Evolutionary conservation across 2,329 filamentous ascomycete genomes (phyloP).

Genomic region (Fusarium veterinarium): DNA sequence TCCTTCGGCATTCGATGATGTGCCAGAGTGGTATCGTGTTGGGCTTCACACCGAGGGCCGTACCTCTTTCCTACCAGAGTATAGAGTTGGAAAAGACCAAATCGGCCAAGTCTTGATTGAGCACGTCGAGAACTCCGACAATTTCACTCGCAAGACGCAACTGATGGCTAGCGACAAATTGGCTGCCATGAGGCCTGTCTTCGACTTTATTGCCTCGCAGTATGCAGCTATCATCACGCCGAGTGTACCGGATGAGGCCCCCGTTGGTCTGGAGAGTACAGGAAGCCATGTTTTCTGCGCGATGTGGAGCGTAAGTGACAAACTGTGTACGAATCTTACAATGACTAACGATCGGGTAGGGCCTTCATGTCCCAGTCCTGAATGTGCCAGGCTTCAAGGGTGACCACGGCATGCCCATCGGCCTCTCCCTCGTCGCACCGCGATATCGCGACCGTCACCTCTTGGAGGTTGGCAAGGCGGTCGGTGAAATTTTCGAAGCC

Average conservation of each 20-base stretch:
- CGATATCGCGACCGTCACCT: slow-evolving; percentile 60
- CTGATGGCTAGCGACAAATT: slow-evolving; percentile 66
- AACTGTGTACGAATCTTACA: neutral
- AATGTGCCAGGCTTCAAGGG: slow-evolving; percentile 73
- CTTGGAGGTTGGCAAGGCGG: slow-evolving; percentile 54
- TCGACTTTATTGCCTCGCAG: slow-evolving; percentile 62
- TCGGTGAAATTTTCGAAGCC: slow-evolving; percentile 50
- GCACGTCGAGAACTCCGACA: slow-evolving; percentile 63
- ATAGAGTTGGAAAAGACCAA: slow-evolving; percentile 60
- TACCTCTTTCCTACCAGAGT: slow-evolving; percentile 66
- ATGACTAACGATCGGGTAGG: slow-evolving; percentile 41
- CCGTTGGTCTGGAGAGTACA: slow-evolving; percentile 63
- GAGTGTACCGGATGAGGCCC: slow-evolving; percentile 70
- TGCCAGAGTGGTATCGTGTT: slow-evolving; percentile 65
- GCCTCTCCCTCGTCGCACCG: slow-evolving; percentile 63
- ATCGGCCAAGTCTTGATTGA: slow-evolving; percentile 59
- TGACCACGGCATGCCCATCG: slow-evolving; percentile 65
- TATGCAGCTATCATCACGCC: slow-evolving; percentile 71
- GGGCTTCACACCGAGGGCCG: slow-evolving; percentile 66
- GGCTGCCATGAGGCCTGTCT: slow-evolving; percentile 63
- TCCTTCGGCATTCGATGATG: slow-evolving; percentile 59
- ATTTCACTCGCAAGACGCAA: slow-evolving; percentile 60
- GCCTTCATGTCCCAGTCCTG: slow-evolving; percentile 70
- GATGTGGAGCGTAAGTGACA: slow-evolving; percentile 63
- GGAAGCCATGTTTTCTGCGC: slow-evolving; percentile 66